phyloP scores from a whole-genome alignment of 331 rosid genomes.

The Rosa hybrid region DNA sequence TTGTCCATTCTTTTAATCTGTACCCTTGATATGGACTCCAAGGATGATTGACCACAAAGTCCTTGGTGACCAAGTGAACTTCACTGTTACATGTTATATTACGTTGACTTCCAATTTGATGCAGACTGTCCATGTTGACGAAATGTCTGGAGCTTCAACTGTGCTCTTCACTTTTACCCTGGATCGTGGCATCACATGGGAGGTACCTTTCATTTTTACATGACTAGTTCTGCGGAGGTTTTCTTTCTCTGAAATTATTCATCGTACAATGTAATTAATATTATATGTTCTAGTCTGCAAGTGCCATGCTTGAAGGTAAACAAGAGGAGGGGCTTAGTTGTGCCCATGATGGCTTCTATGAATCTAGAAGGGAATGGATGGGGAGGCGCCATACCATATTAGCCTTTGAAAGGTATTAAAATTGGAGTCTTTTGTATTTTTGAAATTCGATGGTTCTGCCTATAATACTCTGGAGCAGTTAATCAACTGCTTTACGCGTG shows the following conservation, averaged over 20 bases:
- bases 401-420: conserved; percentile 82
- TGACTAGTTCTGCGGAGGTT: conserved; percentile 7
- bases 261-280: conserved; percentile 11
- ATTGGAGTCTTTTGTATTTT: conserved; percentile 12
- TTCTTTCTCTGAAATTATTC: conserved; percentile 4
- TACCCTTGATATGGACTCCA: background rate
- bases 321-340: conserved; percentile 86
- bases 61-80: background rate
- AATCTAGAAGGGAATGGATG: conserved; percentile 95
- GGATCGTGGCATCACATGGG: conserved; percentile 97
- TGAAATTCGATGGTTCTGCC: background rate
- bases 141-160: conserved; percentile 88
- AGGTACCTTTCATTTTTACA: conserved; percentile 50
- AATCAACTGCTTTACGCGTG: background rate
- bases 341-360: conserved; percentile 89
- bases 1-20: background rate
- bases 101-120: conserved; percentile 27
- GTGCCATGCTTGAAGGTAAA: conserved; percentile 78
- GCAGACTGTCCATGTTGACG: conserved; percentile 93
- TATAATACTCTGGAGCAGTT: background rate
- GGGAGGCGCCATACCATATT: conserved; percentile 88
- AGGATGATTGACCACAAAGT: background rate
- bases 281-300: conserved; percentile 59
- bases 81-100: conserved; percentile 3
- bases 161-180: conserved; percentile 83